Percentiles rank a stretch among this genome's conserved stretches.
Evolutionary conservation across 257 asterid species (phyloP).

Genomic region (Lithospermum erythrorhizon): DNA sequence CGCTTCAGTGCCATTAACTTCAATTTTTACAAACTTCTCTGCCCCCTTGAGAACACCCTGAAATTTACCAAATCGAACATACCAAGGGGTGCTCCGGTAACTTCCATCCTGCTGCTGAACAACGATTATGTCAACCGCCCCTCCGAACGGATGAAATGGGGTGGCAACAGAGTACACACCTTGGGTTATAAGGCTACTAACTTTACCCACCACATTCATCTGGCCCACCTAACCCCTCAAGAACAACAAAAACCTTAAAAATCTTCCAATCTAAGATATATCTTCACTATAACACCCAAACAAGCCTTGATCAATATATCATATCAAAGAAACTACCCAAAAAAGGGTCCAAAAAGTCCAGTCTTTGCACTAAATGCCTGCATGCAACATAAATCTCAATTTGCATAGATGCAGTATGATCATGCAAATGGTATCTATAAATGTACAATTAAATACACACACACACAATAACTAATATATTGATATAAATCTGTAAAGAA

Average conservation of each 20-base stretch:
- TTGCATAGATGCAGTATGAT: slow-evolving; percentile 12
- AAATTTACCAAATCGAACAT: slow-evolving; percentile 84
- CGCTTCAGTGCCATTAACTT: slow-evolving; percentile 77
- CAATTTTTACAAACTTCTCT: slow-evolving; percentile 67
- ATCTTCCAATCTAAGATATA: background rate
- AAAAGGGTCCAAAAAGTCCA: slow-evolving; percentile 11
- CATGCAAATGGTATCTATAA: slow-evolving; percentile 13
- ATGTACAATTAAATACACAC: no score
- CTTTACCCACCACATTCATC: slow-evolving; percentile 83
- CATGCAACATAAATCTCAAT: slow-evolving; percentile 29
- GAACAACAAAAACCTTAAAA: slow-evolving; percentile 6
- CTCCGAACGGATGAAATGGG: slow-evolving; percentile 94
- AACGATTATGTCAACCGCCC: slow-evolving; percentile 84
- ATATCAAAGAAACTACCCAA: background rate
- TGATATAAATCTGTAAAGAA: slow-evolving; percentile 25
- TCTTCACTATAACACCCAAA: slow-evolving; percentile 12
- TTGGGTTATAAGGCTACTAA: slow-evolving; percentile 60
- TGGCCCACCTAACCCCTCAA: slow-evolving; percentile 24
- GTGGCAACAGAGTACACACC: slow-evolving; percentile 88
- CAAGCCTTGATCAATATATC: slow-evolving; percentile 5
- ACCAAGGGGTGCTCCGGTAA: slow-evolving; percentile 86
- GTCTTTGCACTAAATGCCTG: slow-evolving; percentile 32
- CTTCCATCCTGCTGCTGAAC: slow-evolving; percentile 78
- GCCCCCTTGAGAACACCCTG: slow-evolving; percentile 89
- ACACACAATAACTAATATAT: slow-evolving; percentile 11